Evolutionary conservation across 1,284 basidiomycete genomes (phyloP), one percentile per base, ranked within the genome.

Genomic region (Sporisorium iseilematis-ciliati): DNA sequence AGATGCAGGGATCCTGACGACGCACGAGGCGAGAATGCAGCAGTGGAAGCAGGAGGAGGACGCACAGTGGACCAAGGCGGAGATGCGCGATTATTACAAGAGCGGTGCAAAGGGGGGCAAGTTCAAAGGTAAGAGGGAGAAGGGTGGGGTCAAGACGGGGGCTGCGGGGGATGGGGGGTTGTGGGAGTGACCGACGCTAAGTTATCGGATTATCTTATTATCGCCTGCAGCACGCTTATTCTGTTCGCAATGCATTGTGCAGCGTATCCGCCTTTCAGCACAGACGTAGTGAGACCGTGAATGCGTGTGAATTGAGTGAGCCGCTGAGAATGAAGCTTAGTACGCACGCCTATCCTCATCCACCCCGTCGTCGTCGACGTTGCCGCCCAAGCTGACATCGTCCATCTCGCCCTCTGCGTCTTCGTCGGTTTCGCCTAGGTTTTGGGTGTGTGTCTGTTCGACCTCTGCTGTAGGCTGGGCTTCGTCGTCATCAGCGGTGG

Each of bases 41-140:
- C 78, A 81, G 67, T 82, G 81, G 81, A 56, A 71, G 42, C 59
- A 63, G 38, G 69, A 78, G 46, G 60, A 61, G 26, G 69, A 77
- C 12, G 53, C 62, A 2, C 58, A 67, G 35, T 77, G 51, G 25
- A 63, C 65, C 31, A 82, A 82, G 54, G 59, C 66, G 29, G 78
- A 82, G 57, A 77, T 82, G 77, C 41, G 81, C 12, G 78, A 77
- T 18, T 77, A 77, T 41, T 82, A 82, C 68, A 82, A 82, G 67
- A 50, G 55, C 5, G 79, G 78, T 29, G 63, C 68, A 7, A 80
- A 78, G 51, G 81, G 81, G 4, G 81, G 81, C 46, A 82, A 82
- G 61, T 70, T 80, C 29, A 82, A 78, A 48, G 79, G 79, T 8
- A 81, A 81, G 58, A 52, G 65, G 16, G 79, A 75, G 35, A 82